These are phyloP conservation scores for Asterionellopsis glacialis DNA, from an alignment of 108 stramenopile species.

Conservation along the genomic window DNA sequence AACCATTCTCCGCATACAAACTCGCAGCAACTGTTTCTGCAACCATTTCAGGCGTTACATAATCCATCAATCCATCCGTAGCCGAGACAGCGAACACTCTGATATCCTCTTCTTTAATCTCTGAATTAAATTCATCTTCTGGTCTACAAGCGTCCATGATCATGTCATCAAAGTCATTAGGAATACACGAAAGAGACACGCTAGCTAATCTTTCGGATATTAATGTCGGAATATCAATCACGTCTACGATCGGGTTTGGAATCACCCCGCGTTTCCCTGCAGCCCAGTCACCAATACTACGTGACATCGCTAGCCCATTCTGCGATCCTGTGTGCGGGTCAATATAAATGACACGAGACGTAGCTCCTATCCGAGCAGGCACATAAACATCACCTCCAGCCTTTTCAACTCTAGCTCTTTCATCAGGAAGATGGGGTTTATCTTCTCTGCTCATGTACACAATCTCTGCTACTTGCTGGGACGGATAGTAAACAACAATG, in stretches of 20 bases:
- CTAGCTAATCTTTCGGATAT: constrained; percentile 5
- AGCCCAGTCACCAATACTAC: constrained; percentile 77
- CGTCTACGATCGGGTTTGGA: constrained; percentile 71
- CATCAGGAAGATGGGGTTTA: constrained; percentile 44
- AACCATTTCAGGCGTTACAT: constrained; percentile 39
- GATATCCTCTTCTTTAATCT: constrained; percentile 29
- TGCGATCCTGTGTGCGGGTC: constrained; percentile 67
- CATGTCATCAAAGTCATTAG: too few relatives aligned
- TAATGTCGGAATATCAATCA: constrained; percentile 46
- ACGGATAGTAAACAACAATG: constrained; percentile 53
- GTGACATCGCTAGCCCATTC: constrained; percentile 75
- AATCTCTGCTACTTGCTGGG: constrained; percentile 21
- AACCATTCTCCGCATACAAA: constrained; percentile 38
- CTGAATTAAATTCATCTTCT: background rate
- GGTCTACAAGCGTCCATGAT: background rate
- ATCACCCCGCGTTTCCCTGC: constrained; percentile 68
- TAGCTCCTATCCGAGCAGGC: constrained; percentile 33
- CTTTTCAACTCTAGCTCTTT: constrained; percentile 59
- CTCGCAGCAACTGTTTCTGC: constrained; percentile 51
- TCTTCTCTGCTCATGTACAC: constrained; percentile 71
- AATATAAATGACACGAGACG: constrained; percentile 58
- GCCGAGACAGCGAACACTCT: constrained; percentile 76
- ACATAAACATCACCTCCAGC: constrained; percentile 62
- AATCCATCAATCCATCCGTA: constrained; percentile 77
- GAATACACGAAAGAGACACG: background rate